Percentiles rank a stretch among this genome's conserved stretches.
Conservation (phyloP, 306 rosid genomes). For the Phaseolus lunatus region DNA sequence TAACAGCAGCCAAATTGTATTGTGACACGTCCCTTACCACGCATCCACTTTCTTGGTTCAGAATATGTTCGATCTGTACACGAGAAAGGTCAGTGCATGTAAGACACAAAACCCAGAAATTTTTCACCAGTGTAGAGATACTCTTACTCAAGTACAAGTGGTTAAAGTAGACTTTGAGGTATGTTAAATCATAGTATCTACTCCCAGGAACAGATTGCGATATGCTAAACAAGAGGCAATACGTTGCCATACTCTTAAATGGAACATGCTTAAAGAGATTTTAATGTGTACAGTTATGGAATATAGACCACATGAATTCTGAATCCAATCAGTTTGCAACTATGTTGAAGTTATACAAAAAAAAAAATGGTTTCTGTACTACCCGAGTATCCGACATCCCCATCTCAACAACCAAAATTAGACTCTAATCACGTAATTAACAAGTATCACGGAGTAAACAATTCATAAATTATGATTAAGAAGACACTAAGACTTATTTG, state of each 20-base stretch:
- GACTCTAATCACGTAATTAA: too few species aligned
- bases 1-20: constrained; percentile 77
- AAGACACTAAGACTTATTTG: too few species aligned
- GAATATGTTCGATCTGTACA: constrained; percentile 61
- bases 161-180: neutral
- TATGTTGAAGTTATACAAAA: neutral
- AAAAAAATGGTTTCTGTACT: neutral
- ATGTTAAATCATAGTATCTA: constrained; percentile 1
- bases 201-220: neutral
- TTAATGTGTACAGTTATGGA: neutral
- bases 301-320: neutral
- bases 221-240: neutral
- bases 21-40: constrained; percentile 71
- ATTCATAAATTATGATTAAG: too few species aligned
- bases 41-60: constrained; percentile 75
- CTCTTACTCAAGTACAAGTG: neutral
- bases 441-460: too few species aligned
- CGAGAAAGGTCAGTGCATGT: constrained; percentile 26
- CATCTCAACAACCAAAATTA: too few species aligned
- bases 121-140: neutral
- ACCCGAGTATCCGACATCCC: too few species aligned
- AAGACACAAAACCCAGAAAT: constrained; percentile 11
- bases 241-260: neutral
- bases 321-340: neutral
- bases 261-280: neutral